phyloP scores from a whole-genome alignment of 805 yeast genomes.

The Barnettozyma sucrosica region DNA sequence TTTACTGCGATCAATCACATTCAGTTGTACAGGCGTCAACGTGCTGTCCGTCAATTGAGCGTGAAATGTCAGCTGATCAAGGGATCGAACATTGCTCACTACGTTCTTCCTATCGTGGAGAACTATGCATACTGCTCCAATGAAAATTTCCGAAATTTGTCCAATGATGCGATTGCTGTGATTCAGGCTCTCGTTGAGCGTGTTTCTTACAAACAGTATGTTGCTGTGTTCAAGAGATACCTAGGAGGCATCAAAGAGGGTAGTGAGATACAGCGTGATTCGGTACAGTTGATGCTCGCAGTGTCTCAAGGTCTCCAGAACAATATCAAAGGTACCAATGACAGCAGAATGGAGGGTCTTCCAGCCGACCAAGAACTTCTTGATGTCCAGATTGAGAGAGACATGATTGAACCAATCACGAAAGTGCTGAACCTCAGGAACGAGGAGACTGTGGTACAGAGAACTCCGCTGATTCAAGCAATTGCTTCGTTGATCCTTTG shows the following conservation, averaged over 20 bases:
- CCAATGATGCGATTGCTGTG: constrained; percentile 59
- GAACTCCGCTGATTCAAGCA: constrained; percentile 81
- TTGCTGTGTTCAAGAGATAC: constrained; percentile 69
- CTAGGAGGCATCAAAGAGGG: constrained; percentile 43
- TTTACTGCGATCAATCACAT: constrained; percentile 74
- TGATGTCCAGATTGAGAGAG: constrained; percentile 45
- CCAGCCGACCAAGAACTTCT: constrained; percentile 33
- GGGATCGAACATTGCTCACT: constrained; percentile 64
- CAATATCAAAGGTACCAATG: constrained; percentile 26
- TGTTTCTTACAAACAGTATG: constrained; percentile 74
- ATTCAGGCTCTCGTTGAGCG: constrained; percentile 52
- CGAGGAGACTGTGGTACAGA: constrained; percentile 68
- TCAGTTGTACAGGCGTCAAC: constrained; percentile 79
- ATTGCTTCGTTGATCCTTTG: constrained; percentile 61
- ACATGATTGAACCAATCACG: constrained; percentile 56
- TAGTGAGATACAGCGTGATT: constrained; percentile 46
- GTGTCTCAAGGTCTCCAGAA: constrained; percentile 44
- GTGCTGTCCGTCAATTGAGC: constrained; percentile 67
- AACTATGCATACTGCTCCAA: constrained; percentile 58
- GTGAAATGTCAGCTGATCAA: constrained; percentile 42
- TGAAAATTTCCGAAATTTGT: constrained; percentile 54
- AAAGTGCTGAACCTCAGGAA: constrained; percentile 57
- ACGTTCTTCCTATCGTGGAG: constrained; percentile 80
- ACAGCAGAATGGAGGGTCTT: constrained; percentile 27
- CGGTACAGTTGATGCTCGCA: constrained; percentile 53